Evolutionary conservation across 176 grass and related monocot species (phyloP).

Genomic region (Cenchrus fungigraminus): DNA sequence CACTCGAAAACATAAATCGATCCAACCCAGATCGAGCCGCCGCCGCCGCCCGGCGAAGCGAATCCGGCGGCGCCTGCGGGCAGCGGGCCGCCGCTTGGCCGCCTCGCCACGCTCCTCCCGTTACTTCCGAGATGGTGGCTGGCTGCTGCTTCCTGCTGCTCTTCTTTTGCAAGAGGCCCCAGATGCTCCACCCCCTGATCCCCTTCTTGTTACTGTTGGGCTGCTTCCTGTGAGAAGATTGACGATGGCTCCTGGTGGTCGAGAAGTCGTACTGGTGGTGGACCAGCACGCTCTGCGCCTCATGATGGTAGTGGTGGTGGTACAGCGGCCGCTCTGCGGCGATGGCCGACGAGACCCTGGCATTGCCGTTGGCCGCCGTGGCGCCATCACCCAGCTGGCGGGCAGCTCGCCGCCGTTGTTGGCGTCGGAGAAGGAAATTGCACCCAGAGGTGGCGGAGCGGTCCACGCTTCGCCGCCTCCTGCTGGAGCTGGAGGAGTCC

Average conservation of each 20-base stretch:
- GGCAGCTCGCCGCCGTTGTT: conserved; percentile 29
- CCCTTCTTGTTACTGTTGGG: conserved; percentile 44
- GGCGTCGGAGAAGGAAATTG: conserved; percentile 46
- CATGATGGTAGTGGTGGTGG: not conserved
- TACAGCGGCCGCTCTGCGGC: conserved; percentile 42
- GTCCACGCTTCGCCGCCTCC: conserved; percentile 79
- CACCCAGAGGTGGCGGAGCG: conserved; percentile 56
- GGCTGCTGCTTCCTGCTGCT: conserved; percentile 37
- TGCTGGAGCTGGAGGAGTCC: conserved; percentile 77
- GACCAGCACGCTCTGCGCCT: conserved; percentile 43
- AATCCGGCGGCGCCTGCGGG: too few species aligned
- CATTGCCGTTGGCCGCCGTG: conserved; percentile 50
- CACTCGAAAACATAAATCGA: too few species aligned
- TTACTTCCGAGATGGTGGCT: not conserved
- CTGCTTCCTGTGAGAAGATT: not conserved
- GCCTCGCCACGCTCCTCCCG: not conserved
- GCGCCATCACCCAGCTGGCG: not conserved
- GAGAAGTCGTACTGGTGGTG: conserved; percentile 47
- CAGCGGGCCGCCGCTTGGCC: too few species aligned
- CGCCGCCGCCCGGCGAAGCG: too few species aligned
- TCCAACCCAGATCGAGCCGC: too few species aligned
- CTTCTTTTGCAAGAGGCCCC: conserved; percentile 75
- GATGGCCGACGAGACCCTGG: conserved; percentile 69
- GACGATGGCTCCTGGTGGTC: conserved; percentile 35
- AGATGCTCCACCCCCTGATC: conserved; percentile 85